Base-by-base conservation (phyloP, 2,329 filamentous ascomycete genomes). In the Ascocoryne sarcoides region DNA sequence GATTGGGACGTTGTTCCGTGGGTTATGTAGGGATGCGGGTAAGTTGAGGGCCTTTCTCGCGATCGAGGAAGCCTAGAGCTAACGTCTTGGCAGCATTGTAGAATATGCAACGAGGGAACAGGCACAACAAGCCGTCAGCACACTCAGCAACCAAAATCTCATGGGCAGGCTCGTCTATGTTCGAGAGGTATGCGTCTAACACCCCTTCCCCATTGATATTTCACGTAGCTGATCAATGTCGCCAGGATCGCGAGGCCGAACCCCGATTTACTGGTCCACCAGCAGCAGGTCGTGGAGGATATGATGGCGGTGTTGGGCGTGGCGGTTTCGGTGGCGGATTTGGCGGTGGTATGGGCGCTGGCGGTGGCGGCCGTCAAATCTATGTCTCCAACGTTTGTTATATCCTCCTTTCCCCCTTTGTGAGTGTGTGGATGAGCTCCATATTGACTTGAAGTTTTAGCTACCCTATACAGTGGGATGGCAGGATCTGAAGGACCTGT, bases 101-200 rank as follows among this genome's bases (percentile, higher is more conserved):
- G 92, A 98, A 83, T 98, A 98, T 81, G 89, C 89, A 66, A 95
- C 90, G 60, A 86, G 89, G 79, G 92, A 98, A 62, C 88, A 98
- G 83, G 92, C 92, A 63, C 92, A 96, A 68, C 84, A 87, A 66
- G 92, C 92, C 62, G 92, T 98, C 70, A 82, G 85, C 66, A 92
- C 88, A 62, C 84, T 98, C 68, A 95, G 89, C 78, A 98, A 98
- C 72, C 90, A 95, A 68, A 95, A 93, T 65, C 74, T 98, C 47
- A 96, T 96, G 90, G 92, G 92, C 45, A 82, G 92, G 65, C 83
- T 98, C 57, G 88, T 98, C 63, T 98, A 98, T 65, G 92, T 98
- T 64, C 84, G 92, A 68, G 92, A 98, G 76, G 89, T 93, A 75
- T 58, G 70, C 60, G 14, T 12, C n/a, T n/a, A n/a, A n/a, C 16